These are phyloP conservation scores for Cladorrhinum sp. DNA, from an alignment of 2,329 filamentous ascomycete species.

Conservation along the genomic window DNA sequence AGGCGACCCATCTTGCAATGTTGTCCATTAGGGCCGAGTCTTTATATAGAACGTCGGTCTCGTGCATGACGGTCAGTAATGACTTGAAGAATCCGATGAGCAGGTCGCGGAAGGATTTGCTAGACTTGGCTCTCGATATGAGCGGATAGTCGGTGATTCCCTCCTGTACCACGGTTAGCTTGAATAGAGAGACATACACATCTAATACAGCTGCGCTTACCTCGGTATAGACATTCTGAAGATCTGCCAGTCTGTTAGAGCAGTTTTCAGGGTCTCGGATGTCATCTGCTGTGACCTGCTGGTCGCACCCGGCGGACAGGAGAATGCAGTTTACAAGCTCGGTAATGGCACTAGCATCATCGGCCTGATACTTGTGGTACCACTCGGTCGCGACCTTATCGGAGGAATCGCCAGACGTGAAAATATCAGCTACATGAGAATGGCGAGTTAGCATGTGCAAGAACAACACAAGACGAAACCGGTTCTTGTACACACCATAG, in stretches of 20 bases:
- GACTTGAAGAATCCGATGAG: slow-evolving; percentile 76
- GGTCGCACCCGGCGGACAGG: slow-evolving; percentile 73
- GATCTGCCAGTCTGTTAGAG: slow-evolving; percentile 70
- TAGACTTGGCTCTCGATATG: slow-evolving; percentile 74
- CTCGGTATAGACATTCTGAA: slow-evolving; percentile 85
- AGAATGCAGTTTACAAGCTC: slow-evolving; percentile 67
- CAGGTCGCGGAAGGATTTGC: slow-evolving; percentile 71
- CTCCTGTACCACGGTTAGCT: slow-evolving; percentile 44
- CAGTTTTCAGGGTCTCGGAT: slow-evolving; percentile 88
- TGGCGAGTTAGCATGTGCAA: slow-evolving; percentile 7
- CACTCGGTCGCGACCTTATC: slow-evolving; percentile 59
- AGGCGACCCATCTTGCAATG: slow-evolving; percentile 81
- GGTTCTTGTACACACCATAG: slow-evolving; percentile 46
- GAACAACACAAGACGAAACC: slow-evolving; percentile 21
- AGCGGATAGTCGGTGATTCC: slow-evolving; percentile 89
- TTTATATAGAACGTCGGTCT: slow-evolving; percentile 76
- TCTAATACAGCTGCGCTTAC: slow-evolving; percentile 42
- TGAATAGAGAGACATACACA: neutral
- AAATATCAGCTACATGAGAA: slow-evolving; percentile 54
- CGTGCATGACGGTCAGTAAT: slow-evolving; percentile 73
- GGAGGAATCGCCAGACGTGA: slow-evolving; percentile 55
- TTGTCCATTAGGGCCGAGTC: slow-evolving; percentile 80
- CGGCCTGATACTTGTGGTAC: slow-evolving; percentile 55
- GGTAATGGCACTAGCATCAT: slow-evolving; percentile 53
- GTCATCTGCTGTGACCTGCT: slow-evolving; percentile 75